phyloP scores from a whole-genome alignment of 371 early-diverging fungal genomes.

The Mortierella sp. region DNA sequence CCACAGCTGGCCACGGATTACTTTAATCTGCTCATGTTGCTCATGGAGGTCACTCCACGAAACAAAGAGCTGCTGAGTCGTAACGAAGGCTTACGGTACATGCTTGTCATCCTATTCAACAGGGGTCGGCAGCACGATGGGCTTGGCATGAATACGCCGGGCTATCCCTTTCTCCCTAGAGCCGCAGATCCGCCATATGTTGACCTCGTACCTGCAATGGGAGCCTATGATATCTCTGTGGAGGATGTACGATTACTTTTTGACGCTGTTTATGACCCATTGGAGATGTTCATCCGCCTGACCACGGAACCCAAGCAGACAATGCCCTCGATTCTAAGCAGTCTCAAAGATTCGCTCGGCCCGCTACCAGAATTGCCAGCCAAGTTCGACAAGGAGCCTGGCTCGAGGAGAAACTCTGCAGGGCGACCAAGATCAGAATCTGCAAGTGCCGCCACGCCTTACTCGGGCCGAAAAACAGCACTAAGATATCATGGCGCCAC shows the following conservation, averaged over 20 bases:
- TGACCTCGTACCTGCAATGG: conserved; percentile 56
- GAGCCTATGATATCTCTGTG: conserved; percentile 55
- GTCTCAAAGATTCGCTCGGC: conserved; percentile 27
- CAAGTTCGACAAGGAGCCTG: conserved; percentile 22
- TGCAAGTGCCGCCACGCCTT: conserved; percentile 25
- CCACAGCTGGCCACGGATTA: conserved; percentile 53
- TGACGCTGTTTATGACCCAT: conserved; percentile 56
- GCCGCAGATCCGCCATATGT: conserved; percentile 50
- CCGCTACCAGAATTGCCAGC: conserved; percentile 35
- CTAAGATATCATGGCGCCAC: conserved; percentile 1
- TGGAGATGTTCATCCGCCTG: conserved; percentile 48
- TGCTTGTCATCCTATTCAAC: conserved; percentile 52
- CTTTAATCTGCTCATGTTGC: conserved; percentile 54
- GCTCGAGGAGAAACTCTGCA: conserved; percentile 14
- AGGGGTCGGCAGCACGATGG: conserved; percentile 46
- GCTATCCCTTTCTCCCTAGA: conserved; percentile 33
- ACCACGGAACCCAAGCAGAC: conserved; percentile 17
- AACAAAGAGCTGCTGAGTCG: conserved; percentile 55
- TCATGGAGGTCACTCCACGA: conserved; percentile 58
- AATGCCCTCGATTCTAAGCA: conserved; percentile 9
- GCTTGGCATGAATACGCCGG: conserved; percentile 19
- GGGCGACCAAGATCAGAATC: conserved; percentile 44
- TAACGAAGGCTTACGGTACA: conserved; percentile 49
- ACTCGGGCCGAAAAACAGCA: conserved; percentile 20
- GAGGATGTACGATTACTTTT: conserved; percentile 53